Base-by-base conservation (phyloP, 345 rosid genomes). In the Cardamine resedifolia region DNA sequence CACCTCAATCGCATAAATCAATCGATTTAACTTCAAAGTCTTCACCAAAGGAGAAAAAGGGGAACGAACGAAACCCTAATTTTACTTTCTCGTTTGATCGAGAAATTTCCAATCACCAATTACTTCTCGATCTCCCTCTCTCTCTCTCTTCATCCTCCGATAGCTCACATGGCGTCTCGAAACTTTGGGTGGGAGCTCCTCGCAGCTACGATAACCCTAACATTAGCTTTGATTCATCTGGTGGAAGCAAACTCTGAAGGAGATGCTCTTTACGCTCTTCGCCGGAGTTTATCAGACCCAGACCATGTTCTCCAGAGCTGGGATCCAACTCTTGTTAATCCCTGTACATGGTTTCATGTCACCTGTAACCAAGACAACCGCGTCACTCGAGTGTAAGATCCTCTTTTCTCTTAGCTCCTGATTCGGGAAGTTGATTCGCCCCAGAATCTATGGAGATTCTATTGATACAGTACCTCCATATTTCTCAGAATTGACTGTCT, bases 281-380 rank as follows among this genome's bases (percentile, higher is more conserved):
- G 95, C 21, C 77, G 77, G 74, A 87, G 95, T 84, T 73, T 94
- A 33, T 75, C 85, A 23, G 97, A 94, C 75, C 97, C 91, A 9
- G 89, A 89, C 75, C 86, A 83, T 84, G 96, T 87, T 7, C 90
- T 94, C 63, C 97, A 94, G 81, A 94, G 98, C 85, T 94, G 98
- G 98, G 98, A 94, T 89, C 98, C 98, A 10, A 94, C 88, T 51
- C 91, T 94, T 16, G 98, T 94, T 38, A 94, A 82, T 68, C 97
- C 98, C 1, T 94, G 98, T 70, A 94, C 98, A 36, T 94, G 98
- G 98, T 94, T 94, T 75, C 98, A 94, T 75, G 79, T 91, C 85
- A 89, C 96, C 64, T 94, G 98, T 80, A 88, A 94, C 78, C 95
- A 83, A 77, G 82, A 89, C 39, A 89, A 81, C 73, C 96, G 88